Percentiles rank a stretch among this genome's conserved stretches.
Conservation (phyloP, 495 filamentous ascomycete species). For the Annulohypoxylon bovei region DNA sequence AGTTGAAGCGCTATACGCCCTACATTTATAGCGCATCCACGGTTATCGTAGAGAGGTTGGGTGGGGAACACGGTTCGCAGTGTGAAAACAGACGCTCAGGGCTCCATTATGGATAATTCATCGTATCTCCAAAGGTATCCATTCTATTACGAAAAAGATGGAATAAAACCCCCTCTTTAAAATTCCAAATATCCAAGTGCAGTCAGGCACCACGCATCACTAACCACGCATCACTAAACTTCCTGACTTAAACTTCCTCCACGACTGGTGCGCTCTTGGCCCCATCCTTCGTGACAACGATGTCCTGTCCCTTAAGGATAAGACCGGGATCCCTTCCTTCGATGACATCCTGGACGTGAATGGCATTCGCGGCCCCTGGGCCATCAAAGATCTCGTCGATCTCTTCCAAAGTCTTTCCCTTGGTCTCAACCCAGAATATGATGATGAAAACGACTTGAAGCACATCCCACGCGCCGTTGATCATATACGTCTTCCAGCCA, state of each 20-base stretch:
- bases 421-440: neutral
- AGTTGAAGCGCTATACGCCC: no score
- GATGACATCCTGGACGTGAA: neutral
- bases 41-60: no score
- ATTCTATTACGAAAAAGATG: no score
- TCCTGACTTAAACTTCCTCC: neutral
- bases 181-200: no score
- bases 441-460: neutral
- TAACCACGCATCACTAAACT: neutral
- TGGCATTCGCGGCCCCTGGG: neutral
- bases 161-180: no score
- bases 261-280: neutral
- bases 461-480: constrained; percentile 1
- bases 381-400: neutral
- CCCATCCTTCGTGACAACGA: neutral
- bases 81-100: no score
- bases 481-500: neutral
- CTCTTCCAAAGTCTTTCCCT: neutral
- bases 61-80: no score
- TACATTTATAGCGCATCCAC: no score
- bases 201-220: no score
- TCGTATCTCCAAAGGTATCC: no score
- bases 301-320: neutral
- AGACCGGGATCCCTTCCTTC: neutral
- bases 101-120: no score